Evolutionary conservation across 2,329 filamentous ascomycete genomes (phyloP).

Genomic region (Paradendryphiella salina): DNA sequence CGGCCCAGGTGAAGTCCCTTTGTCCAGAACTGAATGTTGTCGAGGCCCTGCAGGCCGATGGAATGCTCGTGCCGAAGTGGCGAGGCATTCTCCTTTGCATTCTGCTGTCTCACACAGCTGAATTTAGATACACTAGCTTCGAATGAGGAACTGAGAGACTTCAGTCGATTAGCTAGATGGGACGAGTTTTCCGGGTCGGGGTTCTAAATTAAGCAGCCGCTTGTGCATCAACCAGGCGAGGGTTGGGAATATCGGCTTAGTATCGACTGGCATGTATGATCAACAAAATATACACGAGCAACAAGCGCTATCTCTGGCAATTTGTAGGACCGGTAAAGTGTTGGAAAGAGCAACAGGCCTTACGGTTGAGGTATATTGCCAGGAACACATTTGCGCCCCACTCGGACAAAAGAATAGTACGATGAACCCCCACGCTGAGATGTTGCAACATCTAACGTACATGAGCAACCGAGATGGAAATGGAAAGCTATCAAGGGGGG

Average conservation of each 20-base stretch:
- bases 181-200: too few species aligned
- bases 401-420: neutral
- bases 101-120: too few species aligned
- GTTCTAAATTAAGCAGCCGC: too few species aligned
- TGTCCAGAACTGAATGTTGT: neutral
- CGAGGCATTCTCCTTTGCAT: neutral
- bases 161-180: too few species aligned
- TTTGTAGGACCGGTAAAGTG: neutral
- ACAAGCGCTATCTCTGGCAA: too few species aligned
- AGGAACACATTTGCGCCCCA: neutral
- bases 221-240: too few species aligned
- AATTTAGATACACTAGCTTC: too few species aligned
- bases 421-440: neutral
- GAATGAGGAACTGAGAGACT: too few species aligned
- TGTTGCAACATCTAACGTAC: neutral
- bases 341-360: neutral
- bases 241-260: too few species aligned
- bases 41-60: neutral
- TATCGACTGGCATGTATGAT: too few species aligned
- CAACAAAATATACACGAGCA: too few species aligned
- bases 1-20: neutral
- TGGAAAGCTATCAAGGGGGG: neutral
- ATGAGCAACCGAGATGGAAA: neutral
- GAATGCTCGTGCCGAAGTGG: slow-evolving; percentile 2
- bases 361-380: neutral